Evolutionary conservation across 805 yeast genomes (phyloP).

Genomic region (Kregervanrija fluxuum): DNA sequence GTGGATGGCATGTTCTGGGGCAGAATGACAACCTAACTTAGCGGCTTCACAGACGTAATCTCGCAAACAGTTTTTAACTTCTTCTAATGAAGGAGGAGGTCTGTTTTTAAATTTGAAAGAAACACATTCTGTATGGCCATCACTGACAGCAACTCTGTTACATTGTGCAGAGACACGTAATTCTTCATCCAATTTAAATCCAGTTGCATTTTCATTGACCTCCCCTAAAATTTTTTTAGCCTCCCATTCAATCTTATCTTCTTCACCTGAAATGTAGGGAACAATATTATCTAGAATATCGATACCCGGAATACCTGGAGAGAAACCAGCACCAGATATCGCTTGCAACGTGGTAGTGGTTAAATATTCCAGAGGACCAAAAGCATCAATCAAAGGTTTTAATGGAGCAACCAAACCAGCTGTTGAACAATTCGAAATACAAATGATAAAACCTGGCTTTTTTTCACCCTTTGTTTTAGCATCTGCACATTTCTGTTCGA

Average conservation of each 20-base stretch:
- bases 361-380: constrained; percentile 84
- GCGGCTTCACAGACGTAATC: constrained; percentile 81
- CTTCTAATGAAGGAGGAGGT: constrained; percentile 80
- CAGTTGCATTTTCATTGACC: constrained; percentile 42
- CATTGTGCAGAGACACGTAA: constrained; percentile 91
- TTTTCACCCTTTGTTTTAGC: constrained; percentile 49
- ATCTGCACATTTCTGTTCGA: constrained; percentile 48
- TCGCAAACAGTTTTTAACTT: constrained; percentile 61
- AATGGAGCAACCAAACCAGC: constrained; percentile 97
- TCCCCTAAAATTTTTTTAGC: constrained; percentile 88
- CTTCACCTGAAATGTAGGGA: constrained; percentile 94
- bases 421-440: constrained; percentile 97
- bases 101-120: constrained; percentile 73
- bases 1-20: constrained; percentile 88
- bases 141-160: constrained; percentile 93
- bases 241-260: constrained; percentile 98
- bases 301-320: constrained; percentile 95
- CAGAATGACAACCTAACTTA: constrained; percentile 76
- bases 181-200: constrained; percentile 58
- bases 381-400: constrained; percentile 83
- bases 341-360: constrained; percentile 95
- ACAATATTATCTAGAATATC: constrained; percentile 91
- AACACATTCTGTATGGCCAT: constrained; percentile 96
- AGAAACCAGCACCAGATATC: constrained; percentile 95
- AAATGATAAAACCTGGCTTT: constrained; percentile 78